Base-by-base conservation (phyloP, 2,329 filamentous ascomycete genomes). In the Aphanoascus verrucosus region DNA sequence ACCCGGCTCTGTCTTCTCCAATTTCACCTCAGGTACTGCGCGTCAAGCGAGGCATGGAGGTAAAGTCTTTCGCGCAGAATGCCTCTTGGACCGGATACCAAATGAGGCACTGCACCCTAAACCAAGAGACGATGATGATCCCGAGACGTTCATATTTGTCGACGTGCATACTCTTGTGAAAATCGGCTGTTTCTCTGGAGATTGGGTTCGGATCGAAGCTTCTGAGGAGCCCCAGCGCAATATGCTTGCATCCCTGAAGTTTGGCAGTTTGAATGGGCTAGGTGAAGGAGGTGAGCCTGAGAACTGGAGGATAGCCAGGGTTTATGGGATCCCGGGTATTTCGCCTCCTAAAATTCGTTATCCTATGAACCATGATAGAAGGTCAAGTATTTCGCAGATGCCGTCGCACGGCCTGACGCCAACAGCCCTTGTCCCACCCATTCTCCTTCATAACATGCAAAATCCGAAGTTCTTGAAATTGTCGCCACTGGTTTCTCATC, bases 131-230 rank as follows among this genome's bases (percentile, higher is more conserved):
- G 89, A 96, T 56, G 93, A 98, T 57, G 89, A 95, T 59, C 85
- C 94, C 61, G 82, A 85, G 61, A 84, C 88, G 1, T 83, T 93
- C 46, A 79, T 97, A 1, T 98, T 91, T 63, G 90, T 98, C 4
- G 89, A 96, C 62, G 85, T 94, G 6, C 84, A 81, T 54, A 87
- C 88, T 1, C 71, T 98, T 17, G 85, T 88, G 12, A 89, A 90
- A 61, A 85, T 98, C 52, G 90, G 91, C 14, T 97, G 91, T 68
- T 98, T 98, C 65, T 97, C 91, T 0, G 93, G 93, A 31, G 93
- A 98, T 65, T 98, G 93, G 93, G 88, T 95, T 9, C 83, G 85
- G 19, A 76, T 96, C 9, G 88, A 95, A 69, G 77, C 81, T 5
- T 79, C 86, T 0, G 79, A 86, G 59, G 87, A 89, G 64, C 85